These are phyloP conservation scores for Zhuliangozyma blackwelliae DNA, from an alignment of 1,139 yeast species.

Conservation along the genomic window DNA sequence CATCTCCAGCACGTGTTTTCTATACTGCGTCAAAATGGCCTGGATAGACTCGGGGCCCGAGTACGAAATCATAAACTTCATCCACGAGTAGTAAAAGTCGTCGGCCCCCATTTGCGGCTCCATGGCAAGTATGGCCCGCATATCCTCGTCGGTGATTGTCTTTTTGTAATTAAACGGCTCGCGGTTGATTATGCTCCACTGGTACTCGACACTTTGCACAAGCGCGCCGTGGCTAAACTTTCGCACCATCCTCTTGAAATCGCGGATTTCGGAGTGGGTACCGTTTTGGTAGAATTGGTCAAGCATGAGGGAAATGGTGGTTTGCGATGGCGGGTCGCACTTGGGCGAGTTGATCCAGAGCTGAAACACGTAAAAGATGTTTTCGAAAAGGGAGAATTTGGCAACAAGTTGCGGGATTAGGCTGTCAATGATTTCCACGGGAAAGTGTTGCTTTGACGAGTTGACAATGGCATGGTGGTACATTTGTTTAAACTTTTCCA, in stretches of 20 bases:
- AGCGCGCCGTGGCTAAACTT: conserved; percentile 17
- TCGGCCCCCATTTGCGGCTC: conserved; percentile 5
- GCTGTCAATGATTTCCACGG: conserved; percentile 24
- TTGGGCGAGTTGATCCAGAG: conserved; percentile 26
- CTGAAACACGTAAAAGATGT: conserved; percentile 20
- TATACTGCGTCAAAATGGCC: conserved; percentile 15
- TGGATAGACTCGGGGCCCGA: conserved; percentile 22
- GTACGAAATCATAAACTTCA: conserved; percentile 13
- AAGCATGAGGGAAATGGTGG: conserved; percentile 23
- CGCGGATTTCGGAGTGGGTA: conserved; percentile 21
- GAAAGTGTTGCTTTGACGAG: conserved; percentile 12
- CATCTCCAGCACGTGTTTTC: background rate
- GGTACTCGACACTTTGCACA: conserved; percentile 21
- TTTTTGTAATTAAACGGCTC: conserved; percentile 24
- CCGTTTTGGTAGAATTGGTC: conserved; percentile 31
- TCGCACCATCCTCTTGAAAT: conserved; percentile 19
- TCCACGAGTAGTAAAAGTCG: conserved; percentile 12
- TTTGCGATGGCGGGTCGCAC: conserved; percentile 22
- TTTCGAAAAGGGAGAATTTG: conserved; percentile 32
- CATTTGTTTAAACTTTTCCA: conserved; percentile 23
- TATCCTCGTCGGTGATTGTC: conserved; percentile 21
- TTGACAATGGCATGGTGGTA: conserved; percentile 13
- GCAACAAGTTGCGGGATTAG: conserved; percentile 22
- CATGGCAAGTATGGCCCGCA: conserved; percentile 9
- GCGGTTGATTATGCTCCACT: conserved; percentile 23